Evolutionary conservation across 2,329 filamentous ascomycete species (phyloP), one percentile per base, ranked within the genome.

Genomic region (Ophiostoma himal-ulmi): DNA sequence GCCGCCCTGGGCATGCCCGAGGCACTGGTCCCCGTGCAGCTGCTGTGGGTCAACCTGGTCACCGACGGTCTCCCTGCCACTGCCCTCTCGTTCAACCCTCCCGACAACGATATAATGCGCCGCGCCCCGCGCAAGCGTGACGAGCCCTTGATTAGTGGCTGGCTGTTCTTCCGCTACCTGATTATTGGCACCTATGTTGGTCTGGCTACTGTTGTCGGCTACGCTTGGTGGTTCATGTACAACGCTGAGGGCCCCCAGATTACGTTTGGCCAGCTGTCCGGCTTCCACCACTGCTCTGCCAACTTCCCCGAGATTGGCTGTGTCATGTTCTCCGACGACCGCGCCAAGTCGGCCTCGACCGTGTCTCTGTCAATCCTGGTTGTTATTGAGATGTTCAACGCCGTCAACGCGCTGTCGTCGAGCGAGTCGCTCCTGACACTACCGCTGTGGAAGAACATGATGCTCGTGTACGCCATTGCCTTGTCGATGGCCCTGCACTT

Each of bases 201-300:
- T 78, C 84, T 93, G 57, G 95, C 95, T 69, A 99, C 95, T 3
- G 96, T 99, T 26, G 93, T 91, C 77, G 95, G 96, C 65, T 99
- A 99, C 78, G 94, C 93, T n/a, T 99, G 95, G 95, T 99, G 93
- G 92, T 99, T 98, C 84, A 94, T 99, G 91, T 97, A 91, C 84
- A 94, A 98, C 82, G 82, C 89, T 10, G 88, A 89, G 75, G 95
- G 95, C 0, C 95, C 95, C 34, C 92, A 96, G 79, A 96, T 99
- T 80, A 89, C 84, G 73, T 97, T 98, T 83, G 91, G 86, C 79
- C 92, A 99, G 78, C 84, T 99, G 75, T 84, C 91, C 34, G 91
- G 96, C 82, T 99, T 98, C 89, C 95, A 99, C 83, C 89, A 90
- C 78, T 99, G 95, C 86, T 90, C 90, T 0, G 77, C 91, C 20